Evolutionary conservation across 805 yeast species (phyloP), one percentile per base, ranked within the genome.

Genomic region (Diddensiella santjacobensis): DNA sequence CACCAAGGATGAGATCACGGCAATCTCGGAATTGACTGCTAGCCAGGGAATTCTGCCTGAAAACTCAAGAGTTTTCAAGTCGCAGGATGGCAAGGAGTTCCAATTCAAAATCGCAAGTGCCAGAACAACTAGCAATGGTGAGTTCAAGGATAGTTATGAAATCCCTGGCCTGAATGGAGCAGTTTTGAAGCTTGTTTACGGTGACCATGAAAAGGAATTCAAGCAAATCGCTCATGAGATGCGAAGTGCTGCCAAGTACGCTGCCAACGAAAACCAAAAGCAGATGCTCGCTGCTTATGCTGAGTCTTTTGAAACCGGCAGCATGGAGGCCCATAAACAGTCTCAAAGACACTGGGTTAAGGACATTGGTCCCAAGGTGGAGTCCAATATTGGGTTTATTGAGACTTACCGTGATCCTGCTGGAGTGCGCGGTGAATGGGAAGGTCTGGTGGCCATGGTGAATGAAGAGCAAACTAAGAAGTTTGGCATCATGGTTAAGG

Each of bases 381-480:
- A 82, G 68, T 81, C 91, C 40, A 87, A 88, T 63, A 79, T 88
- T 58, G 96, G 96, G 0, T 88, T 88, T 64, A 88, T 88, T 58
- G 96, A 88, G 70, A 88, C 96, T 23, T 88, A 88, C 69, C 77
- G 96, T 66, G 96, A 87, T 63, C 95, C 96, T 13, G 78, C 90
- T 26, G 96, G 96, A 41, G 87, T 87, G 41, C 78, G 89, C 61
- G 96, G 96, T 51, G 96, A 88, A 67, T 88, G 93, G 91, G 96
- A 88, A 69, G 87, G 95, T 23, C 70, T 88, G 42, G 93, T 88
- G 29, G 91, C 96, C 18, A 84, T 87, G 79, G 95, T 88, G 48
- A 87, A 88, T 67, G 83, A 84, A 62, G 91, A 87, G 53, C 77
- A 95, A 53, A 88, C 96, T 15, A 82, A 78, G 45, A 88, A 87